Conservation (phyloP, 164 flowering plant genomes). For the Stephania japonica region DNA sequence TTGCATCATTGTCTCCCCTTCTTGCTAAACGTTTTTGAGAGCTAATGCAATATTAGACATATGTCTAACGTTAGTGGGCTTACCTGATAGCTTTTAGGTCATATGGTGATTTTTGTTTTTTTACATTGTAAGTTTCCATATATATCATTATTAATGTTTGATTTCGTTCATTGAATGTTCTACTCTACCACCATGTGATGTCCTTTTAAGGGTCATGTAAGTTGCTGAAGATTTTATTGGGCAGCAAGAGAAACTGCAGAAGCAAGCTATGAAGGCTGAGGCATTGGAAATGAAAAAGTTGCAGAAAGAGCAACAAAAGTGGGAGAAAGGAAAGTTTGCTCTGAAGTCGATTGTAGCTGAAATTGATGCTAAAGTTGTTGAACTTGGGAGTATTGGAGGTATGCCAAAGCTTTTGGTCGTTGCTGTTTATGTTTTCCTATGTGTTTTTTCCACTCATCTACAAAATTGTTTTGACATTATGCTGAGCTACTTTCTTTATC, state of each 20-base stretch:
- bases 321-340: constrained; percentile 90
- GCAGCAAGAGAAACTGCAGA: constrained; percentile 74
- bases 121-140: not conserved
- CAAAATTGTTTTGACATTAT: not conserved
- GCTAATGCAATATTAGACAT: too few relatives aligned
- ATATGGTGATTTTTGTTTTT: too few relatives aligned
- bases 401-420: not conserved
- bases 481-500: constrained; percentile 10
- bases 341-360: constrained; percentile 69
- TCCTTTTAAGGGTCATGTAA: not conserved
- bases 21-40: too few relatives aligned
- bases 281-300: constrained; percentile 59
- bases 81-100: too few relatives aligned
- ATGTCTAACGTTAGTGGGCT: too few relatives aligned
- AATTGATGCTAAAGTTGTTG: constrained; percentile 74
- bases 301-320: constrained; percentile 67
- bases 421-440: not conserved
- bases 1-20: too few relatives aligned
- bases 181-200: not conserved
- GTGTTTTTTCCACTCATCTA: not conserved
- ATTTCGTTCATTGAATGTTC: not conserved
- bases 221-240: constrained; percentile 7
- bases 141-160: not conserved
- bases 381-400: constrained; percentile 78
- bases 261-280: constrained; percentile 75